A percentile compares a stretch with the other conserved stretches of the same genome.
Evolutionary conservation across 768 basidiomycete species (phyloP).

Genomic region (Hericium alpestre): DNA sequence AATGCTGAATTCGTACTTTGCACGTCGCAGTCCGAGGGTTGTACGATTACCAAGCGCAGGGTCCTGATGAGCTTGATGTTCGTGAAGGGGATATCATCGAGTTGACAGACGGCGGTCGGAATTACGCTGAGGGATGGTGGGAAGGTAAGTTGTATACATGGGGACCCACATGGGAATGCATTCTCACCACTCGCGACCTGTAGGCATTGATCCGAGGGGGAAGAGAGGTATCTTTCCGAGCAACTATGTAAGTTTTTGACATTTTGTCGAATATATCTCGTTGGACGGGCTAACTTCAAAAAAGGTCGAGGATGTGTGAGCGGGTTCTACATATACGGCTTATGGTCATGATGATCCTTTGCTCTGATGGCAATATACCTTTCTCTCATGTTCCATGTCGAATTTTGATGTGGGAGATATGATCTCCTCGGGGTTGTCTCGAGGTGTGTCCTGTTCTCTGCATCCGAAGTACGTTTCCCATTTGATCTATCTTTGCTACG

Average conservation of each 20-base stretch:
- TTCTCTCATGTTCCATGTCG: too few species aligned
- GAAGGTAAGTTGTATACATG: constrained; percentile 44
- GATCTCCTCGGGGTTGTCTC: too few species aligned
- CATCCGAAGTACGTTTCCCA: too few species aligned
- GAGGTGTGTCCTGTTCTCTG: too few species aligned
- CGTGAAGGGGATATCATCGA: constrained; percentile 52
- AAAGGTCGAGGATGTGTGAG: neutral
- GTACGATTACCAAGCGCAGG: constrained; percentile 69
- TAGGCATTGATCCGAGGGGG: constrained; percentile 52
- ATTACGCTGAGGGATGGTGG: constrained; percentile 78
- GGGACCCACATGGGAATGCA: constrained; percentile 8
- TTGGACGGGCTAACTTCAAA: neutral
- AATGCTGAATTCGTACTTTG: constrained; percentile 3
- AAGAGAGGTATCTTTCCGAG: constrained; percentile 77
- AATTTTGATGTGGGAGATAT: too few species aligned
- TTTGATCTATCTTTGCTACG: too few species aligned
- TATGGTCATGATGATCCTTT: too few species aligned
- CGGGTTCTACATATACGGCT: too few species aligned
- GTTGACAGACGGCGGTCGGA: constrained; percentile 55
- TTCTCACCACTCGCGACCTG: constrained; percentile 15
- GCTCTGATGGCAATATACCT: too few species aligned
- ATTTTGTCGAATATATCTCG: neutral
- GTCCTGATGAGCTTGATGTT: constrained; percentile 58
- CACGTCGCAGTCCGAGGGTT: constrained; percentile 57
- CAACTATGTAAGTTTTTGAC: constrained; percentile 60